Percentiles rank a stretch among this genome's conserved stretches.
Evolutionary conservation across 352 stramenopile genomes (phyloP).

Genomic region (Phytophthora kernoviae): DNA sequence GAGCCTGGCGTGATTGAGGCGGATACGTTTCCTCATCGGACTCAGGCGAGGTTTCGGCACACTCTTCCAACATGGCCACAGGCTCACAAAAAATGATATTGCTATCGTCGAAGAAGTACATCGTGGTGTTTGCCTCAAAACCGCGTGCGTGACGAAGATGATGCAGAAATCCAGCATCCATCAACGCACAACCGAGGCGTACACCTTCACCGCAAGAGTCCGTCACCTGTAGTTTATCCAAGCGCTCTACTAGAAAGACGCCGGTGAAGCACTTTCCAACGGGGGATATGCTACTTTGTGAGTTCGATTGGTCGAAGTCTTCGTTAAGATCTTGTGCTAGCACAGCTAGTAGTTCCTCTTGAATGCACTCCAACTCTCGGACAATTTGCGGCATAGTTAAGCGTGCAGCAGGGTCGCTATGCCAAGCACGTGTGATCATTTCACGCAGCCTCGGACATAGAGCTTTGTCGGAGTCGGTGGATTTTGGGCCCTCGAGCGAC

Average conservation of each 20-base stretch:
- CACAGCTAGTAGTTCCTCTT: constrained; percentile 52
- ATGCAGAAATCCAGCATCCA: constrained; percentile 50
- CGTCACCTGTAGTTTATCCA: constrained; percentile 26
- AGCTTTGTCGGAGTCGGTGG: not conserved
- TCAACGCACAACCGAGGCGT: constrained; percentile 44
- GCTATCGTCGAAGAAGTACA: constrained; percentile 44
- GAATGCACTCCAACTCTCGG: constrained; percentile 42
- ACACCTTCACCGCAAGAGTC: constrained; percentile 24
- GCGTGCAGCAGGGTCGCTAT: not conserved
- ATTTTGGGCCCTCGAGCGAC: not conserved
- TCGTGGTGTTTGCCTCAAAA: constrained; percentile 15
- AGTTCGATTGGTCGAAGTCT: too few relatives aligned
- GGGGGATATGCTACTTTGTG: too few relatives aligned
- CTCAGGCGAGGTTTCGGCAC: not conserved
- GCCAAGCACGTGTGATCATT: not conserved
- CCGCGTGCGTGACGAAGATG: constrained; percentile 29
- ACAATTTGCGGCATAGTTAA: constrained; percentile 42
- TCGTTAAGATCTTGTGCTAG: constrained; percentile 40
- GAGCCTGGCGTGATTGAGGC: not conserved
- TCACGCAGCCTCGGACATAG: not conserved
- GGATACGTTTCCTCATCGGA: not conserved
- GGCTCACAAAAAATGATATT: constrained; percentile 30
- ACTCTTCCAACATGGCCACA: constrained; percentile 24
- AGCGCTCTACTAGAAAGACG: constrained; percentile 17
- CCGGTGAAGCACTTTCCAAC: constrained; percentile 19